phyloP scores from a whole-genome alignment of 768 basidiomycete genomes.

The Dacryopinax primogenitus region DNA sequence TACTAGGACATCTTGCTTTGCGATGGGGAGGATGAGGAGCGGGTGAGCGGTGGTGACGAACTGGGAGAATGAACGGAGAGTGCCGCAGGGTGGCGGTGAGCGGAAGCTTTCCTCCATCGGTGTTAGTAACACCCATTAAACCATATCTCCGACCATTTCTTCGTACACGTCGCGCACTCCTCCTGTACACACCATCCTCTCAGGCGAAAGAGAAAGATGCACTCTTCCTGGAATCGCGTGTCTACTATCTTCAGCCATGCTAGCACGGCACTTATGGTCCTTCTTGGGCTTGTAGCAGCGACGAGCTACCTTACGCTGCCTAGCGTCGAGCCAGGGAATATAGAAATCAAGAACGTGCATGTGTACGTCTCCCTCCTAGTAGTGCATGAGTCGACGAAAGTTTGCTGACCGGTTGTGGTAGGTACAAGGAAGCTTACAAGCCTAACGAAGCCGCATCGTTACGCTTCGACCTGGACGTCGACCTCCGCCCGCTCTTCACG shows the following conservation, averaged over 20 bases:
- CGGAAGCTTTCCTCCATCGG: neutral
- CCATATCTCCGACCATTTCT: too few species aligned
- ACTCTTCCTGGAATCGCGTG: neutral
- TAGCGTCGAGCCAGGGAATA: neutral
- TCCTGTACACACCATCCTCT: too few species aligned
- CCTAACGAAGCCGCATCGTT: slow-evolving; percentile 12
- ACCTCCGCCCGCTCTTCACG: slow-evolving; percentile 70
- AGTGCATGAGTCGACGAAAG: neutral
- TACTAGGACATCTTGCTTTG: neutral
- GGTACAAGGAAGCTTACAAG: neutral
- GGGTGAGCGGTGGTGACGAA: neutral
- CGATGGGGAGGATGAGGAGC: neutral
- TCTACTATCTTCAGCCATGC: slow-evolving; percentile 1
- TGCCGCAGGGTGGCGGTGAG: neutral
- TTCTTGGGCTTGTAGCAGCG: neutral
- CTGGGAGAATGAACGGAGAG: neutral
- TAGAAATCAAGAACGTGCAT: neutral
- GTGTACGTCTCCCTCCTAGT: neutral
- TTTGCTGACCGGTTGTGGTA: too few species aligned
- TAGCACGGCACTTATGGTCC: slow-evolving; percentile 1
- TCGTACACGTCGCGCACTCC: too few species aligned
- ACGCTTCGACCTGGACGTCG: slow-evolving; percentile 29
- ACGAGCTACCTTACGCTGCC: neutral
- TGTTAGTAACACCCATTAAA: too few species aligned
- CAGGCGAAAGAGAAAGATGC: neutral